Evolutionary conservation across 1,139 yeast genomes (phyloP), one percentile per base, ranked within the genome.

Genomic region (Lodderomyces metapsilosis): DNA sequence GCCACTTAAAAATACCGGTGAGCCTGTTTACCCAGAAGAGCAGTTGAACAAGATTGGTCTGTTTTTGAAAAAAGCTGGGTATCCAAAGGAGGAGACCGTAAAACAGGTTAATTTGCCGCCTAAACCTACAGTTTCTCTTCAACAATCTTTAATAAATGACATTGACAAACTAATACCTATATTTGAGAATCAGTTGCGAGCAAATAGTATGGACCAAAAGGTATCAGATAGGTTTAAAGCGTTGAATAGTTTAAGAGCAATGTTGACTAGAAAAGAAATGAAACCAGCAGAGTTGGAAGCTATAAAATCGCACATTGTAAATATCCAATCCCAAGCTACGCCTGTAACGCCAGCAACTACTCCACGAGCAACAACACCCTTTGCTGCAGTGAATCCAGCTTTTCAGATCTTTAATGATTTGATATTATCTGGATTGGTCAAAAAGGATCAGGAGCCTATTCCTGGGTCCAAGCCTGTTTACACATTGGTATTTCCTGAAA

Each of bases 41-140:
- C 86, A 87, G 38, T 69, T 91, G 51, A 80, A 78, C 34, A 79
- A 76, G 54, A 86, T 94, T 42, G 96, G 88, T 51, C 71, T 68
- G 41, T 91, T 91, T 58, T 67, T 94, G 54, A 68, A 74, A 16
- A 70, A 65, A 49, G 74, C 76, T 0, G 68, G 68, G 9, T 60
- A 51, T 34, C 50, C 52, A 1, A 45, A 42, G 22, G 31, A 22
- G 16, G 13, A 12, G 5, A 15, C 38, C 2, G 27, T 28, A 3
- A 28, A 25, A 4, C 27, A 4, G 20, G 30, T 16, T 12, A 18
- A 23, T 13, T 18, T 37, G 8, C 40, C 40, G 10, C 35, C 35
- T 6, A 30, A 31, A 40, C 40, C 40, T 6, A 30, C 20, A 12
- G 36, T 42, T 34, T 44, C 41, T 17, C 35, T 41, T 17, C 47